These are phyloP conservation scores for Ottelia alismoides DNA, from an alignment of 106 monocot genomes.

Conservation along the genomic window DNA sequence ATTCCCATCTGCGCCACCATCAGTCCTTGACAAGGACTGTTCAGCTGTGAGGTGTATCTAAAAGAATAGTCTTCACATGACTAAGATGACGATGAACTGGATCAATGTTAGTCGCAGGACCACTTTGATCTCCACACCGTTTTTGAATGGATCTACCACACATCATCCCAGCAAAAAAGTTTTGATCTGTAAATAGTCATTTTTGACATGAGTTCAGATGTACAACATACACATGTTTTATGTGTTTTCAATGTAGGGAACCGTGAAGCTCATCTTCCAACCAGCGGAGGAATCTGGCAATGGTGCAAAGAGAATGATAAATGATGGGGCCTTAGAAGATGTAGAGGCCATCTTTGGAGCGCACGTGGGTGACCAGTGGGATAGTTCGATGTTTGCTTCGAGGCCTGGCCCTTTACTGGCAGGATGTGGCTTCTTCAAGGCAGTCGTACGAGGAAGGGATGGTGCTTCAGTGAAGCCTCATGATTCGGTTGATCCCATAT, in stretches of 20 bases:
- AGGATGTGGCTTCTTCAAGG: constrained; percentile 73
- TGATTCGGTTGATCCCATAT: constrained; percentile 28
- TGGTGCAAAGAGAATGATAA: constrained; percentile 73
- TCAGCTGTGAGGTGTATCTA: no score
- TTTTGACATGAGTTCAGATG: no score
- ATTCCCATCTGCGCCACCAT: no score
- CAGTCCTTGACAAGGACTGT: no score
- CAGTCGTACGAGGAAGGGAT: constrained; percentile 20
- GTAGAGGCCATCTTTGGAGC: constrained; percentile 77
- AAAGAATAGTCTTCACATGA: no score
- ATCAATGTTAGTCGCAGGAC: no score
- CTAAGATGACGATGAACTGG: no score
- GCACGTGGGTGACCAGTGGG: constrained; percentile 44
- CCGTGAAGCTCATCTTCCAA: constrained; percentile 75
- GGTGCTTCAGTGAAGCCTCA: constrained; percentile 17
- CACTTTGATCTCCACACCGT: no score
- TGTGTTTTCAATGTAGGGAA: constrained; percentile 29
- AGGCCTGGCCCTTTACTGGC: constrained; percentile 68
- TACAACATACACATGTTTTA: no score
- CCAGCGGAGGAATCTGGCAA: constrained; percentile 78
- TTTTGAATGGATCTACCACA: no score
- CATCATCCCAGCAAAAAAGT: no score
- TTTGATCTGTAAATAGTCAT: no score
- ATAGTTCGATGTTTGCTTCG: constrained; percentile 48
- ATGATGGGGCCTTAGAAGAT: constrained; percentile 49